These are phyloP conservation scores for Clavispora fructus DNA, from an alignment of 805 yeast genomes.

Conservation along the genomic window DNA sequence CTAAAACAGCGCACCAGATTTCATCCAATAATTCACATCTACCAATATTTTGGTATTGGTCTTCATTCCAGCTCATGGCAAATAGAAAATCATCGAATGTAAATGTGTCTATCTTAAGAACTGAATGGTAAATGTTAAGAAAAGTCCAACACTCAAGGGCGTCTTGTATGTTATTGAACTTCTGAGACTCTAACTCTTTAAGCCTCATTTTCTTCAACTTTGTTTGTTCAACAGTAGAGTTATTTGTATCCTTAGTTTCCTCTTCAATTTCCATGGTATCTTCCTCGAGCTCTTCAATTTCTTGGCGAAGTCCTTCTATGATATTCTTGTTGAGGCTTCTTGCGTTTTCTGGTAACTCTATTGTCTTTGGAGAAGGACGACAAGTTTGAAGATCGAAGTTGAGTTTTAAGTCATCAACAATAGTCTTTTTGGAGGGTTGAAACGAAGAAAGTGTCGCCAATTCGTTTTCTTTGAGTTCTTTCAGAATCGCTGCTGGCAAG, in stretches of 20 bases:
- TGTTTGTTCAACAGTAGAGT: neutral
- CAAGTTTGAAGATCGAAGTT: slow-evolving; percentile 13
- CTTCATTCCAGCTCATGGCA: slow-evolving; percentile 44
- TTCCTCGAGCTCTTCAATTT: slow-evolving; percentile 2
- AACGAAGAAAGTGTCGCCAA: slow-evolving; percentile 7
- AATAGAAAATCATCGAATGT: slow-evolving; percentile 75
- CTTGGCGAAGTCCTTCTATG: slow-evolving; percentile 6
- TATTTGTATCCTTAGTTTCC: neutral
- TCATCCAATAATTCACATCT: slow-evolving; percentile 56
- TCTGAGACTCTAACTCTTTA: neutral
- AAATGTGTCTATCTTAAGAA: slow-evolving; percentile 62
- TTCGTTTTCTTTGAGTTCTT: slow-evolving; percentile 10
- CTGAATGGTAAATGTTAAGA: slow-evolving; percentile 61
- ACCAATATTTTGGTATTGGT: slow-evolving; percentile 34
- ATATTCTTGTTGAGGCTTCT: slow-evolving; percentile 5
- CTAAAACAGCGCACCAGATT: slow-evolving; percentile 60
- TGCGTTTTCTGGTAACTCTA: slow-evolving; percentile 13
- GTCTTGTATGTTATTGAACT: slow-evolving; percentile 25
- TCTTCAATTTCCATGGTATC: slow-evolving; percentile 1
- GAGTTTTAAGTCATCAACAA: slow-evolving; percentile 13
- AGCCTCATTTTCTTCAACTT: neutral
- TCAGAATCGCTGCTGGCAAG: slow-evolving; percentile 11
- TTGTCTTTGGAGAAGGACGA: slow-evolving; percentile 9
- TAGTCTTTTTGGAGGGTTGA: slow-evolving; percentile 16
- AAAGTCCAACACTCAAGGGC: slow-evolving; percentile 73